Percentiles rank a stretch among this genome's conserved stretches.
phyloP scores from a whole-genome alignment of 192 early-diverging fungal genomes.

The Rhizoclosmatium sp. region DNA sequence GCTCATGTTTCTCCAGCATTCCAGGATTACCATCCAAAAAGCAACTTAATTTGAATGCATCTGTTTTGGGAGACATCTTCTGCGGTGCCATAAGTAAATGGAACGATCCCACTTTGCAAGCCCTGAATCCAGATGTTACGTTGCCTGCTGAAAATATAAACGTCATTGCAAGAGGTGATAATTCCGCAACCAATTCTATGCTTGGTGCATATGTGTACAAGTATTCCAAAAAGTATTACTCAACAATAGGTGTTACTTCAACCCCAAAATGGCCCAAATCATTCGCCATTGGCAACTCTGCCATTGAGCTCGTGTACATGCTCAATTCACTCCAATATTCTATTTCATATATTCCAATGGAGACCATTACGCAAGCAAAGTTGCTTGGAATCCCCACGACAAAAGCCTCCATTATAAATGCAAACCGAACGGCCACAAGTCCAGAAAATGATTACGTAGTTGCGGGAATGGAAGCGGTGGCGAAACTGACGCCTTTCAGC shows the following conservation, averaged over 20 bases:
- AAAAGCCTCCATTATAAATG: background rate
- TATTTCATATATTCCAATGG: background rate
- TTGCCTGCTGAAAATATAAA: background rate
- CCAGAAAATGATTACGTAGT: background rate
- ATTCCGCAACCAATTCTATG: background rate
- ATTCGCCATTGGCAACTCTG: background rate
- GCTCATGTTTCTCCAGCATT: no score
- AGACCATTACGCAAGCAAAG: background rate
- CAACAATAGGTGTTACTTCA: background rate
- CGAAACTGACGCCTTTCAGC: background rate
- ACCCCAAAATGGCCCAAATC: background rate
- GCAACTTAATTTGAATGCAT: background rate
- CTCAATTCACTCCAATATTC: background rate
- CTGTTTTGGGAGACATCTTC: slow-evolving; percentile 1
- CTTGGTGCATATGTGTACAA: background rate
- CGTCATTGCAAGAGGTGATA: slow-evolving; percentile 4
- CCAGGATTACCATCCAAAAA: background rate
- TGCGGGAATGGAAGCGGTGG: background rate
- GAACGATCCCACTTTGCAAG: slow-evolving; percentile 2
- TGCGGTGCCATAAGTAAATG: background rate
- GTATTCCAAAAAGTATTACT: background rate
- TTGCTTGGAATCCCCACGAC: background rate
- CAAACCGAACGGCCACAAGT: background rate
- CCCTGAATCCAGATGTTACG: background rate
- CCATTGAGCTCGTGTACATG: background rate